These are phyloP conservation scores for Ophiostoma ulmi DNA, from an alignment of 2,329 filamentous ascomycete species.

Conservation along the genomic window DNA sequence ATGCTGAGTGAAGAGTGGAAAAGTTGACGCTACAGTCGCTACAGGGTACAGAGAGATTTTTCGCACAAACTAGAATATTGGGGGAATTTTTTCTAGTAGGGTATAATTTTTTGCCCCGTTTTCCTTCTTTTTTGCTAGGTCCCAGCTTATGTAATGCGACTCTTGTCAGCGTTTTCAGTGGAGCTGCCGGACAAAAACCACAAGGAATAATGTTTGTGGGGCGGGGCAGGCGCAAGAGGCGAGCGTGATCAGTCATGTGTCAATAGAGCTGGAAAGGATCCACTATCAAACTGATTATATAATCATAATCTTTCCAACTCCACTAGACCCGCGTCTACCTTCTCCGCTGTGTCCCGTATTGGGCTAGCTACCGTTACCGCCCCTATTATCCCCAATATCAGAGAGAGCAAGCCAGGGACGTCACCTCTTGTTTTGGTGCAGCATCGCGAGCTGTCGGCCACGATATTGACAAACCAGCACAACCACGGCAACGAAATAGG, in stretches of 20 bases:
- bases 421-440: conserved; percentile 14
- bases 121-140: background rate
- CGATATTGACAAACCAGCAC: background rate
- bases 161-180: background rate
- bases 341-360: background rate
- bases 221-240: background rate
- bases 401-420: background rate
- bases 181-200: background rate
- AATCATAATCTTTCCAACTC: background rate
- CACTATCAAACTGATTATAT: background rate
- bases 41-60: conserved; percentile 18
- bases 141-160: conserved; percentile 17
- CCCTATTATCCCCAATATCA: background rate
- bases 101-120: background rate
- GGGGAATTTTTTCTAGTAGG: conserved; percentile 16
- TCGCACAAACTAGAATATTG: conserved; percentile 17
- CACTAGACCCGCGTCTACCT: background rate
- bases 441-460: conserved; percentile 1
- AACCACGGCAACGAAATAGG: background rate
- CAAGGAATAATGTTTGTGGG: conserved; percentile 22
- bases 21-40: conserved; percentile 20
- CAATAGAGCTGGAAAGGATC: no score
- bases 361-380: conserved; percentile 8
- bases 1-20: conserved; percentile 16
- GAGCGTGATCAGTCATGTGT: background rate